Percentiles rank a stretch among this genome's conserved stretches.
These are phyloP conservation scores for Carallia brachiata DNA, from an alignment of 345 rosid genomes.

Conservation along the genomic window DNA sequence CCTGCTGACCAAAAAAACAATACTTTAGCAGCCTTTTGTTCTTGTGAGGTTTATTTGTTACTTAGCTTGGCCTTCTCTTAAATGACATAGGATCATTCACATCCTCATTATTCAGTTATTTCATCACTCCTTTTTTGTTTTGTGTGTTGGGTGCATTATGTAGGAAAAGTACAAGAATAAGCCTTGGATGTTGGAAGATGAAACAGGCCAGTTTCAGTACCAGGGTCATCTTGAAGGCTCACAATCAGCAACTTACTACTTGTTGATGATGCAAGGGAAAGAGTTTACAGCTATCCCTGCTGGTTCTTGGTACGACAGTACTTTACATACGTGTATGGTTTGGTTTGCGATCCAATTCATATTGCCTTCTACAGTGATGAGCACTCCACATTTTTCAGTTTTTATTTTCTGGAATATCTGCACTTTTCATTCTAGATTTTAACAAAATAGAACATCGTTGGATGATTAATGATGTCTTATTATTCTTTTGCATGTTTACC, in stretches of 20 bases:
- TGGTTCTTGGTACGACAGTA: slow-evolving; percentile 73
- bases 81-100: background rate
- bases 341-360: too few relatives aligned
- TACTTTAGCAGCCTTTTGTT: too few relatives aligned
- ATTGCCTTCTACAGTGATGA: too few relatives aligned
- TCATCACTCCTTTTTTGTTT: background rate
- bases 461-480: too few relatives aligned
- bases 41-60: background rate
- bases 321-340: too few relatives aligned
- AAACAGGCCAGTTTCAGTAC: slow-evolving; percentile 86
- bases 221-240: slow-evolving; percentile 97
- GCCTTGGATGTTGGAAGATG: slow-evolving; percentile 97
- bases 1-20: too few relatives aligned
- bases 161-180: slow-evolving; percentile 92
- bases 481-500: too few relatives aligned
- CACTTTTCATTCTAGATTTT: background rate
- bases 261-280: slow-evolving; percentile 76
- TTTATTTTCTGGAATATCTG: background rate
- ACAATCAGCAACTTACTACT: slow-evolving; percentile 91
- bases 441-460: too few relatives aligned
- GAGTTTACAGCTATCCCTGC: slow-evolving; percentile 92
- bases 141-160: background rate
- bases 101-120: too few relatives aligned
- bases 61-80: background rate
- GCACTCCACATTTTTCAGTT: too few relatives aligned